phyloP scores from a whole-genome alignment of 768 basidiomycete species.

The Botryobasidium botryosum region DNA sequence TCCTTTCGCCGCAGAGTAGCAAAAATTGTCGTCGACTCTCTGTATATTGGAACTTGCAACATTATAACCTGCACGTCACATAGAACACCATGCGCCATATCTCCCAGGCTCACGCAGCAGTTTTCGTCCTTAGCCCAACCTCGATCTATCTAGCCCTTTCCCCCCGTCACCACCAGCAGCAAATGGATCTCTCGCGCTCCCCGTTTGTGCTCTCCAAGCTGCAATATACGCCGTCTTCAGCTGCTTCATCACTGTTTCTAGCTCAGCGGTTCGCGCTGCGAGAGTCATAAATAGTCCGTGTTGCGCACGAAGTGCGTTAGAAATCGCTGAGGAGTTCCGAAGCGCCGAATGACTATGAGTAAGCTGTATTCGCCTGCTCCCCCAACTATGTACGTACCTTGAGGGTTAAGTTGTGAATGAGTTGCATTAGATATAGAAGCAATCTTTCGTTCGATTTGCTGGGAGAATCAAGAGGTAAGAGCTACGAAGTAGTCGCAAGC shows the following conservation, averaged over 20 bases:
- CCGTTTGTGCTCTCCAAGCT: conserved; percentile 62
- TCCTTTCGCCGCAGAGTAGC: too few relatives aligned
- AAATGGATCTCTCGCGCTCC: conserved; percentile 72
- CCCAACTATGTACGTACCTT: neutral
- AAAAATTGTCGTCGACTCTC: too few relatives aligned
- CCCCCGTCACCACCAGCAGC: too few relatives aligned
- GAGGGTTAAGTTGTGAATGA: neutral
- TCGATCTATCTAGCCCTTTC: too few relatives aligned
- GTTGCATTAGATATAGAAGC: conserved; percentile 25
- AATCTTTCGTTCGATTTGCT: conserved; percentile 77
- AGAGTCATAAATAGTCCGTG: conserved; percentile 61
- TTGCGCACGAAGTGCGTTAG: conserved; percentile 64
- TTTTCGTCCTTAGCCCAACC: too few relatives aligned
- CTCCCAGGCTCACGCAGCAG: too few relatives aligned
- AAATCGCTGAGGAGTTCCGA: conserved; percentile 37
- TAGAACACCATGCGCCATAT: too few relatives aligned
- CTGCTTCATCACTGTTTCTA: conserved; percentile 60
- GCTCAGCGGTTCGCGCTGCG: conserved; percentile 54
- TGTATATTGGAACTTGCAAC: too few relatives aligned
- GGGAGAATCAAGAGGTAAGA: conserved; percentile 1
- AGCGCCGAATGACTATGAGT: too few relatives aligned
- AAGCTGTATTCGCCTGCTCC: neutral
- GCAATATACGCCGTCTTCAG: conserved; percentile 61
- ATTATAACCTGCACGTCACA: too few relatives aligned
- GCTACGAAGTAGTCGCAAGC: neutral